Conservation (phyloP, 116 monocot genomes). For the Trichopus zeylanicus region DNA sequence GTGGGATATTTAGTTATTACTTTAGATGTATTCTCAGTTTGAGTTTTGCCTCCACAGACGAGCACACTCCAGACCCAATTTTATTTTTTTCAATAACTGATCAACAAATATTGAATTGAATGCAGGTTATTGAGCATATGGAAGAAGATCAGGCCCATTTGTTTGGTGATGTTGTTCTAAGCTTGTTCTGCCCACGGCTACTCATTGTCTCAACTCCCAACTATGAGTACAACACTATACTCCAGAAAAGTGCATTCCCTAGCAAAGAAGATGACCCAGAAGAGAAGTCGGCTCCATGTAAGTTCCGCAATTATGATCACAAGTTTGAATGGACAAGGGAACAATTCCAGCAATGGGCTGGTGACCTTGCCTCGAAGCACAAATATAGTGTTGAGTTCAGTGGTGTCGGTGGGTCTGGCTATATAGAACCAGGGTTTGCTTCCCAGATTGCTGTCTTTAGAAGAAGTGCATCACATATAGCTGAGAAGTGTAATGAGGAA, state of each 20-base stretch:
- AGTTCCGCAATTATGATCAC: slow-evolving; percentile 86
- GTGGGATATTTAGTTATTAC: too few species aligned
- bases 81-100: background rate
- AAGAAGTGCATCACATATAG: slow-evolving; percentile 10
- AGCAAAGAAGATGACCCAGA: slow-evolving; percentile 57
- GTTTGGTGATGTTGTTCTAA: slow-evolving; percentile 71
- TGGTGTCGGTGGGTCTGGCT: slow-evolving; percentile 81
- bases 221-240: slow-evolving; percentile 93
- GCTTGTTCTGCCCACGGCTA: slow-evolving; percentile 57
- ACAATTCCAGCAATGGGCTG: slow-evolving; percentile 86
- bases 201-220: slow-evolving; percentile 93
- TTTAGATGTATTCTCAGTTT: too few species aligned
- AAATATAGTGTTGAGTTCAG: slow-evolving; percentile 68
- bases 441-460: slow-evolving; percentile 92
- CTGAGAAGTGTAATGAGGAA: slow-evolving; percentile 13
- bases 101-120: background rate
- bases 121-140: slow-evolving; percentile 98
- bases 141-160: slow-evolving; percentile 77
- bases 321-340: slow-evolving; percentile 95
- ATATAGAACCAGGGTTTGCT: slow-evolving; percentile 84
- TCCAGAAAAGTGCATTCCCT: slow-evolving; percentile 41
- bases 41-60: too few species aligned
- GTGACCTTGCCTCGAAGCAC: slow-evolving; percentile 44
- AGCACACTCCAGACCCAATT: too few species aligned
- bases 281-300: slow-evolving; percentile 51